phyloP scores from a whole-genome alignment of 2,329 filamentous ascomycete species.

The Xylariaceae sp. region DNA sequence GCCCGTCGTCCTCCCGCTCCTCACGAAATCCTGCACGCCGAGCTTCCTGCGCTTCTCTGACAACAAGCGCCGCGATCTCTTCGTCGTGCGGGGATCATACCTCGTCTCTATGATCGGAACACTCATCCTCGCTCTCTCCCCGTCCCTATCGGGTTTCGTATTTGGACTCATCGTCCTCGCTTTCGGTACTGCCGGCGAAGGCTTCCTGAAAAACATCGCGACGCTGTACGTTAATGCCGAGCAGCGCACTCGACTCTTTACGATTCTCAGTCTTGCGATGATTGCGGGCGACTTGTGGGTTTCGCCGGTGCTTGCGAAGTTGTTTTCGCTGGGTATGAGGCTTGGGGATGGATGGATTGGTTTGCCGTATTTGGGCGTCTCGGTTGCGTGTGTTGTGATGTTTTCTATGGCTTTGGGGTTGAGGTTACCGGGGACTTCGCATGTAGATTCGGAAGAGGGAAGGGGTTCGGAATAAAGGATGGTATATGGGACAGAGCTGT shows the following conservation, averaged over 20 bases:
- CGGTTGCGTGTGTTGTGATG: constrained; percentile 24
- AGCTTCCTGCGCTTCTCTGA: constrained; percentile 22
- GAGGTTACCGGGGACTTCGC: constrained; percentile 10
- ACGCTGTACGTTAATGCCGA: constrained; percentile 27
- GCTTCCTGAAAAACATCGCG: constrained; percentile 27
- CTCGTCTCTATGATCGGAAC: constrained; percentile 22
- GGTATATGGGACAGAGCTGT: not conserved
- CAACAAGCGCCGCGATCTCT: constrained; percentile 28
- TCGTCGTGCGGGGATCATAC: constrained; percentile 27
- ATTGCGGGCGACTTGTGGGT: constrained; percentile 26
- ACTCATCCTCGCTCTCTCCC: constrained; percentile 27
- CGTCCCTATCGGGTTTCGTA: constrained; percentile 25
- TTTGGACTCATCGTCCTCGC: constrained; percentile 30
- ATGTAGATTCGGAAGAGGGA: constrained; percentile 21
- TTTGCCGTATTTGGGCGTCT: constrained; percentile 32
- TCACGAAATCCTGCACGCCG: constrained; percentile 21
- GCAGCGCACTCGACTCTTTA: constrained; percentile 30
- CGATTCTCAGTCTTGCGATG: constrained; percentile 24
- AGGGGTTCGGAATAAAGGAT: constrained; percentile 10
- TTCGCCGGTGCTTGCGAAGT: constrained; percentile 27
- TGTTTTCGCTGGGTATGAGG: constrained; percentile 31
- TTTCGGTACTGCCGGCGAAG: constrained; percentile 27
- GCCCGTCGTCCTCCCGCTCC: constrained; percentile 24
- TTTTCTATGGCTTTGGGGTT: constrained; percentile 25
- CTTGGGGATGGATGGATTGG: constrained; percentile 30